These are phyloP conservation scores for Laetiporus sulphureus DNA, from an alignment of 1,284 basidiomycete genomes.

Conservation along the genomic window DNA sequence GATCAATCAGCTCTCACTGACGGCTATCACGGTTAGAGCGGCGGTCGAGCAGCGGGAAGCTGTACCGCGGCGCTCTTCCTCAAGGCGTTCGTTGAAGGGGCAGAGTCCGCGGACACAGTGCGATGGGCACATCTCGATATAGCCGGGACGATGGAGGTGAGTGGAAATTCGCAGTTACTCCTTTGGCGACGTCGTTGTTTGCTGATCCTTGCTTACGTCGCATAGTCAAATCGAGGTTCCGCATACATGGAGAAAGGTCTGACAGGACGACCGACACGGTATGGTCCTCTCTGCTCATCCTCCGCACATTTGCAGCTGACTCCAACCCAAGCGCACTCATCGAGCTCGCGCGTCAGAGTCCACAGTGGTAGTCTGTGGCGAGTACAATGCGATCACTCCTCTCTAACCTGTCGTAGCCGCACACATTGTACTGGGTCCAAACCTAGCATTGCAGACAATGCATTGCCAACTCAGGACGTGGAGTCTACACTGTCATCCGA, in stretches of 20 bases:
- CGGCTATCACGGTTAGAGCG: conserved; percentile 37
- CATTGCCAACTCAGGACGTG: too few relatives aligned
- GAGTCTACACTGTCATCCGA: too few relatives aligned
- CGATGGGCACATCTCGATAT: conserved; percentile 86
- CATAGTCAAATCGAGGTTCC: conserved; percentile 43
- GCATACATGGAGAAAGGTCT: conserved; percentile 72
- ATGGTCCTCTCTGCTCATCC: too few relatives aligned
- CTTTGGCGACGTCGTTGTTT: not conserved
- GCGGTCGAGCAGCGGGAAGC: conserved; percentile 69
- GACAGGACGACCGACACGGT: conserved; percentile 77
- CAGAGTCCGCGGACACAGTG: conserved; percentile 43
- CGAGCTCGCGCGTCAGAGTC: too few relatives aligned
- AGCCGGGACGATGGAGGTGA: conserved; percentile 74
- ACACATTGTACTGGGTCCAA: too few relatives aligned
- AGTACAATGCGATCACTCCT: too few relatives aligned
- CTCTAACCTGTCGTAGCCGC: too few relatives aligned
- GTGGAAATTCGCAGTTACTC: not conserved
- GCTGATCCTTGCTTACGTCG: not conserved
- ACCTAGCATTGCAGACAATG: too few relatives aligned
- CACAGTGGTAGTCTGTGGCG: too few relatives aligned
- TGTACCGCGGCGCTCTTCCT: conserved; percentile 87
- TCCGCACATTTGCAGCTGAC: too few relatives aligned
- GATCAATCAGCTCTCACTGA: conserved; percentile 9
- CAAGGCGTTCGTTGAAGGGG: conserved; percentile 74
- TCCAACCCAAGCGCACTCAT: too few relatives aligned